Conservation (phyloP, 495 filamentous ascomycete species). For the Penicillium samsonianum region DNA sequence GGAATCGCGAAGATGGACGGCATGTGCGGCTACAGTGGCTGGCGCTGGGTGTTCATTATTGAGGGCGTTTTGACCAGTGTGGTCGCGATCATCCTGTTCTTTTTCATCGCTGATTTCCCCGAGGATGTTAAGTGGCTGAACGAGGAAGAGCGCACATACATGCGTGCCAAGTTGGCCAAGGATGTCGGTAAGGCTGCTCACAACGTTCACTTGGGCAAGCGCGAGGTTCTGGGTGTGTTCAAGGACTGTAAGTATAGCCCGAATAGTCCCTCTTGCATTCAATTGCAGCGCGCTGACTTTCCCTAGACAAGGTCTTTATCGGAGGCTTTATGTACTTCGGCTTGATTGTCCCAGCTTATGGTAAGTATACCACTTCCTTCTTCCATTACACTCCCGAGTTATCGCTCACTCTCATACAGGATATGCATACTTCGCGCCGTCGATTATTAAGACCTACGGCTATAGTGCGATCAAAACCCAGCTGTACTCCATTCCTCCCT, state of each 20-base stretch:
- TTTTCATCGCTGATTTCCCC: slow-evolving; percentile 77
- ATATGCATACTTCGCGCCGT: slow-evolving; percentile 76
- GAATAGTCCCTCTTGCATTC: not conserved
- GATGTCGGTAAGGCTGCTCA: slow-evolving; percentile 78
- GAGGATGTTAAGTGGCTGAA: slow-evolving; percentile 61
- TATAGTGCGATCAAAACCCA: slow-evolving; percentile 73
- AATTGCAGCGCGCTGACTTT: slow-evolving; percentile 7
- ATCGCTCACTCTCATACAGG: slow-evolving; percentile 30
- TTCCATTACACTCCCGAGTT: not conserved
- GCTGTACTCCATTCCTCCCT: slow-evolving; percentile 80
- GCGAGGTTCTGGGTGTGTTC: slow-evolving; percentile 70
- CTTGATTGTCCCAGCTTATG: slow-evolving; percentile 84
- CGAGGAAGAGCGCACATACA: slow-evolving; percentile 72
- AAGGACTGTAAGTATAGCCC: slow-evolving; percentile 60
- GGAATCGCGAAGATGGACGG: slow-evolving; percentile 77
- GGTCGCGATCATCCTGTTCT: slow-evolving; percentile 73
- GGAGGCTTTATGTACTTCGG: slow-evolving; percentile 85
- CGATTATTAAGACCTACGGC: slow-evolving; percentile 69
- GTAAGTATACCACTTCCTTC: slow-evolving; percentile 45
- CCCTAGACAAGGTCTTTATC: slow-evolving; percentile 62
- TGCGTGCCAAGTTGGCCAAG: slow-evolving; percentile 69
- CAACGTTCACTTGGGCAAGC: slow-evolving; percentile 61
- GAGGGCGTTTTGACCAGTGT: slow-evolving; percentile 76
- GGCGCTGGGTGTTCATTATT: slow-evolving; percentile 78
- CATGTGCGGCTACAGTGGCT: slow-evolving; percentile 70